These are phyloP conservation scores for Mortierella sp. DNA, from an alignment of 371 early-diverging fungal genomes.

Conservation along the genomic window DNA sequence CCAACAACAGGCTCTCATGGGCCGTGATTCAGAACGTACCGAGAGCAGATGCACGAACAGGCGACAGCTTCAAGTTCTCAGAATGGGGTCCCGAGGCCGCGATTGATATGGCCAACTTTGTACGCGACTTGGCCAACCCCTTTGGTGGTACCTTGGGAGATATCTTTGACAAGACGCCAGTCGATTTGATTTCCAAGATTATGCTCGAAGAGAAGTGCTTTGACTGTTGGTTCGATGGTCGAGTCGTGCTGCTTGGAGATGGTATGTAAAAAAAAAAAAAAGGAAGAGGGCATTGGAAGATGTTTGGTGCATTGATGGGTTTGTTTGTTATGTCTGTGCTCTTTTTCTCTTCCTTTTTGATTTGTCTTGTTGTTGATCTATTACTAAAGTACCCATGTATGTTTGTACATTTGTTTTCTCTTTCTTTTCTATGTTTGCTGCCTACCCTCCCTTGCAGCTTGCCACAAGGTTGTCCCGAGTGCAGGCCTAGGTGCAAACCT, in stretches of 20 bases:
- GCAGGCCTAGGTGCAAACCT: constrained; percentile 48
- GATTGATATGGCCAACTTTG: constrained; percentile 35
- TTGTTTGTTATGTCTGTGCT: too few species aligned
- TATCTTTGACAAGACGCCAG: constrained; percentile 44
- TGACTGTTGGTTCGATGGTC: constrained; percentile 42
- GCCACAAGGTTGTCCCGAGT: constrained; percentile 37
- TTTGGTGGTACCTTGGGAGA: constrained; percentile 41
- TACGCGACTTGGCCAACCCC: constrained; percentile 45
- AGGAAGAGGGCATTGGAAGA: too few species aligned
- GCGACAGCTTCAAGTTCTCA: constrained; percentile 33
- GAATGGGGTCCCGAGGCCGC: constrained; percentile 51
- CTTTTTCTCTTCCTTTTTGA: too few species aligned
- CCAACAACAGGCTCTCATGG: constrained; percentile 37
- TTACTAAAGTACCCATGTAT: too few species aligned
- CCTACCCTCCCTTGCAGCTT: too few species aligned
- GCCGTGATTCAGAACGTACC: constrained; percentile 48
- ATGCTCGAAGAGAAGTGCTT: constrained; percentile 47
- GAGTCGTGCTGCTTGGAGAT: constrained; percentile 45
- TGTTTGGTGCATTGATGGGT: not conserved
- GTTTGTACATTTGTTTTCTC: too few species aligned
- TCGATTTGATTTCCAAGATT: constrained; percentile 40
- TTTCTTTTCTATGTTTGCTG: too few species aligned
- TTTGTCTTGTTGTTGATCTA: too few species aligned
- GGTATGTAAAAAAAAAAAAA: too few species aligned
- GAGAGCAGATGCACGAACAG: constrained; percentile 19